Evolutionary conservation across 257 asterid genomes (phyloP).

Genomic region (Solanum sitiens): DNA sequence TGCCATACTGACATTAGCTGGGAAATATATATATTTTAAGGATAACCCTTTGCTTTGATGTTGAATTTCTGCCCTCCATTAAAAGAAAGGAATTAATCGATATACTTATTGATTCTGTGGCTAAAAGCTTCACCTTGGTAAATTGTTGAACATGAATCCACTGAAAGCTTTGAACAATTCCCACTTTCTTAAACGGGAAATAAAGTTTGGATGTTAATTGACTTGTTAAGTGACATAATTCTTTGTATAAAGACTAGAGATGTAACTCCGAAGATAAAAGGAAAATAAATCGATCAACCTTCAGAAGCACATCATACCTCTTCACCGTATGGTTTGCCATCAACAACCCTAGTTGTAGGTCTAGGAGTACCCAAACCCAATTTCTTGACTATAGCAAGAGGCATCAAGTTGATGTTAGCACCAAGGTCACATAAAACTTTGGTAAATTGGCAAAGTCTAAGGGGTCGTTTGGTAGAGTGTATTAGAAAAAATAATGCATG

Average conservation of each 20-base stretch:
- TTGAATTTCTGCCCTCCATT: neutral
- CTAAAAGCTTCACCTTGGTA: neutral
- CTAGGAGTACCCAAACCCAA: neutral
- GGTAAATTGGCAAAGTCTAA: neutral
- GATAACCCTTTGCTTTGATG: neutral
- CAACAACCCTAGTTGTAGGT: neutral
- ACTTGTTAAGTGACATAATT: neutral
- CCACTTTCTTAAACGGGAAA: neutral
- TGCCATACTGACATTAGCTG: neutral
- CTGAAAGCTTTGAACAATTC: neutral
- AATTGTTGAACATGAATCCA: neutral
- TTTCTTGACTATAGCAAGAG: neutral
- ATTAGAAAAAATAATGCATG: too few species aligned
- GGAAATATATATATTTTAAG: neutral
- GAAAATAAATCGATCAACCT: neutral
- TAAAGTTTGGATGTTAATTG: neutral
- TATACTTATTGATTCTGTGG: neutral
- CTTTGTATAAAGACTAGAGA: neutral
- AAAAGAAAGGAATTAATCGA: neutral
- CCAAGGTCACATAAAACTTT: neutral
- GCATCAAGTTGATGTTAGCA: neutral
- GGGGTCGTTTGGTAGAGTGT: too few species aligned
- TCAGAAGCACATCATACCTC: neutral
- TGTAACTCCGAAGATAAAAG: neutral
- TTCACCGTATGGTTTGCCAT: neutral